Conservation (phyloP, 2,329 filamentous ascomycete genomes). For the Paecilomyces formosus region DNA sequence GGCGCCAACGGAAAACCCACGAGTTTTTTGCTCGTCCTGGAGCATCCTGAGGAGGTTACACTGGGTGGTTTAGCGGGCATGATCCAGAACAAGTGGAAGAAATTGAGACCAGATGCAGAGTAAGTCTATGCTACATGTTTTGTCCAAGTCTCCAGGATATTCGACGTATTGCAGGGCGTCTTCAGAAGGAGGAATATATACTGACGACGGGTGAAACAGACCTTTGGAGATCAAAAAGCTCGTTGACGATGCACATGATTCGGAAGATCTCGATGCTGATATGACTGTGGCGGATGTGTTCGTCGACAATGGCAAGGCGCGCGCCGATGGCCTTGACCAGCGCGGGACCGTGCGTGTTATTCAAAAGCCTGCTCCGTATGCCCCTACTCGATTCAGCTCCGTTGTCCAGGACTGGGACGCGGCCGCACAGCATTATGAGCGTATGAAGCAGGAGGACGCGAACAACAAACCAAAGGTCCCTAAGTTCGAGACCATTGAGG, state of each 20-base stretch:
- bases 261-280: constrained; percentile 22
- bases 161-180: neutral
- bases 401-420: constrained; percentile 29
- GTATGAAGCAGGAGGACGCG: constrained; percentile 8
- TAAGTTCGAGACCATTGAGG: constrained; percentile 12
- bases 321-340: constrained; percentile 27
- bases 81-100: constrained; percentile 26
- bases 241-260: constrained; percentile 26
- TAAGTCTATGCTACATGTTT: constrained; percentile 13
- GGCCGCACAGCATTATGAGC: constrained; percentile 14
- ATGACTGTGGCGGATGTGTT: constrained; percentile 32
- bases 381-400: constrained; percentile 23
- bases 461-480: constrained; percentile 4
- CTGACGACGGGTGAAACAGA: constrained; percentile 11
- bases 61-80: constrained; percentile 21
- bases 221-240: constrained; percentile 29
- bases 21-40: constrained; percentile 23
- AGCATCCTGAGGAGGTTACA: constrained; percentile 22
- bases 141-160: neutral
- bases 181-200: neutral
- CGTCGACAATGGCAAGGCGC: constrained; percentile 28
- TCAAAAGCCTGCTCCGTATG: constrained; percentile 18
- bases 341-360: constrained; percentile 25
- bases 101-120: constrained; percentile 23
- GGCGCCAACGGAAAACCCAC: constrained; percentile 11